Conservation (phyloP, 1,139 yeast species). For the Lodderomyces metapsilosis region DNA sequence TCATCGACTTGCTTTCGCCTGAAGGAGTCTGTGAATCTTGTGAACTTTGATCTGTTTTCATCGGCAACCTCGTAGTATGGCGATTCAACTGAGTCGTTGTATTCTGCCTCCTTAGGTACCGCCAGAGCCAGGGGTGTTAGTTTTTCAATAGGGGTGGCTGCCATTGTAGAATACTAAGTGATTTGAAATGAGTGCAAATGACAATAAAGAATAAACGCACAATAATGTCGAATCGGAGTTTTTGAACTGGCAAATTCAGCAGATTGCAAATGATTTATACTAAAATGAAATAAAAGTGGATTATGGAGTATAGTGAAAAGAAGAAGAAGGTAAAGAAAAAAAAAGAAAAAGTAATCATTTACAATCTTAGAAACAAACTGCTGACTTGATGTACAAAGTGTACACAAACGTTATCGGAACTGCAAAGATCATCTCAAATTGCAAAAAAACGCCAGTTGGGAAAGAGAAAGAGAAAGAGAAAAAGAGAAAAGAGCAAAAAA, state of each 20-base stretch:
- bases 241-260: neutral
- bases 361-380: no score
- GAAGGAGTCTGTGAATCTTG: constrained; percentile 32
- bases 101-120: constrained; percentile 3
- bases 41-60: constrained; percentile 17
- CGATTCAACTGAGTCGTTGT: constrained; percentile 11
- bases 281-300: no score
- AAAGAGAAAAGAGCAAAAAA: no score
- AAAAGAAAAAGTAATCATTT: neutral
- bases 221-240: no score
- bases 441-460: neutral
- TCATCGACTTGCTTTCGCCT: constrained; percentile 21
- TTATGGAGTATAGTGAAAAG: no score
- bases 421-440: neutral
- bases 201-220: no score
- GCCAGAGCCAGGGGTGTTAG: constrained; percentile 1
- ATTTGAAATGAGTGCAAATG: no score
- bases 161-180: neutral
- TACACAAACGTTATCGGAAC: neutral
- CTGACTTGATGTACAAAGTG: neutral
- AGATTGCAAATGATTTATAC: neutral
- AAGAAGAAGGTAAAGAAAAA: neutral
- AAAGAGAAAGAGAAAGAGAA: constrained; percentile 2
- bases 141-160: neutral
- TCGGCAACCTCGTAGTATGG: constrained; percentile 9